Conservation (phyloP, 805 yeast genomes). For the Starmerella stigmatis region DNA sequence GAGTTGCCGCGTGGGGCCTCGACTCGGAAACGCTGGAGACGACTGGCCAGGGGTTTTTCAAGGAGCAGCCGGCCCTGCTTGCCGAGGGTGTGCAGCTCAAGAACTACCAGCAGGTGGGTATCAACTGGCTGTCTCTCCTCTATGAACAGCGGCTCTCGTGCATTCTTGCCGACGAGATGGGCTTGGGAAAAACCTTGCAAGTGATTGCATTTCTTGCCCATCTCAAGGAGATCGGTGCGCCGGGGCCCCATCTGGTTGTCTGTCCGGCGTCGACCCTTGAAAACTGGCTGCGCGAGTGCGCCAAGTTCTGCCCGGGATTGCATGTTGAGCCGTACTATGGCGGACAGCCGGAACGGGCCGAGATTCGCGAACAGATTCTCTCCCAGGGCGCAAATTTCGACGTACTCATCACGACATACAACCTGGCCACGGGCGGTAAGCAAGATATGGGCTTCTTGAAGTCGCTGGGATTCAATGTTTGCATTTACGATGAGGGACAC, state of each 20-base stretch:
- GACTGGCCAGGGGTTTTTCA: constrained; percentile 36
- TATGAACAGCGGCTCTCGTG: constrained; percentile 76
- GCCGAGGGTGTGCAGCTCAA: constrained; percentile 59
- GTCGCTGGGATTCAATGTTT: constrained; percentile 65
- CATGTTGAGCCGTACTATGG: constrained; percentile 92
- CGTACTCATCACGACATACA: constrained; percentile 89
- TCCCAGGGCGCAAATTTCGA: constrained; percentile 52
- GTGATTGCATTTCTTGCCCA: constrained; percentile 86
- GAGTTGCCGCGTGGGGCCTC: constrained; percentile 85
- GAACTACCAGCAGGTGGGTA: constrained; percentile 91
- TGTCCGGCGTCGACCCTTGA: constrained; percentile 96
- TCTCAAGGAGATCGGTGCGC: constrained; percentile 53
- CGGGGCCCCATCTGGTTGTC: constrained; percentile 83
- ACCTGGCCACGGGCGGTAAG: constrained; percentile 77
- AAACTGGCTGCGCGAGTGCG: constrained; percentile 93
- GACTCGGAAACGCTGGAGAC: constrained; percentile 52
- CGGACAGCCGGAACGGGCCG: constrained; percentile 70
- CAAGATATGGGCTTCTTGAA: constrained; percentile 71
- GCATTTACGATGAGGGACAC: constrained; percentile 97
- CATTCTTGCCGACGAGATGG: constrained; percentile 98
- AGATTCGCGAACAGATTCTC: constrained; percentile 58
- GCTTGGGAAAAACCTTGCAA: constrained; percentile 89
- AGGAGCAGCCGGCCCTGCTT: constrained; percentile 59
- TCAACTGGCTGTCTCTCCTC: constrained; percentile 80
- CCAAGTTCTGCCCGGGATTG: constrained; percentile 71